Conservation (phyloP, 805 yeast genomes). For the Kluyveromyces dobzhanskii region DNA sequence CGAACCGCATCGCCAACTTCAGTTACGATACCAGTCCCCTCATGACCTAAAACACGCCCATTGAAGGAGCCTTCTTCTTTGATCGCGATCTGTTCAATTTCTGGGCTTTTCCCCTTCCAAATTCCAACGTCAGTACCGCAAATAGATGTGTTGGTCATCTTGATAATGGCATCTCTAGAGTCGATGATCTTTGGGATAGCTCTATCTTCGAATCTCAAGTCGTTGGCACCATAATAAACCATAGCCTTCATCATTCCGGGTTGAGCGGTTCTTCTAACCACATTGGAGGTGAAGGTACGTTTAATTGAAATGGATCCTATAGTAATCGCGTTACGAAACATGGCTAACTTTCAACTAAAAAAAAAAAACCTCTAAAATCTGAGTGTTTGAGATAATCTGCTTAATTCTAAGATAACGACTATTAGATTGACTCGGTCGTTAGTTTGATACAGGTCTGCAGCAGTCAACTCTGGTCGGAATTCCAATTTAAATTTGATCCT, state of each 20-base stretch:
- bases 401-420: too few relatives aligned
- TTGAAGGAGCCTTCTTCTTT: constrained; percentile 74
- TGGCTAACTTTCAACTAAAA: too few relatives aligned
- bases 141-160: constrained; percentile 74
- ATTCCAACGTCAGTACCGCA: constrained; percentile 78
- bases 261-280: background rate
- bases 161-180: constrained; percentile 61
- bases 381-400: too few relatives aligned
- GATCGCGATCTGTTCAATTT: constrained; percentile 56
- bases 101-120: constrained; percentile 35
- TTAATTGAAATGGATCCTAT: background rate
- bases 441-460: too few relatives aligned
- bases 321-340: background rate
- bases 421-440: too few relatives aligned
- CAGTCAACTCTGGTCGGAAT: too few relatives aligned
- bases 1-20: constrained; percentile 62
- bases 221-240: constrained; percentile 23
- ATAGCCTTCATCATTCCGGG: constrained; percentile 30
- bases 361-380: too few relatives aligned
- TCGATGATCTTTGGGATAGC: constrained; percentile 55
- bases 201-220: constrained; percentile 56
- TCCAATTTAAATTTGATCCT: too few relatives aligned
- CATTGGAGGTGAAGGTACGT: background rate
- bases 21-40: constrained; percentile 65
- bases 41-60: constrained; percentile 77